A percentile compares a stretch with the other conserved stretches of the same genome.
Evolutionary conservation across 441 rosid genomes (phyloP).

Genomic region (Populus hybrid): DNA sequence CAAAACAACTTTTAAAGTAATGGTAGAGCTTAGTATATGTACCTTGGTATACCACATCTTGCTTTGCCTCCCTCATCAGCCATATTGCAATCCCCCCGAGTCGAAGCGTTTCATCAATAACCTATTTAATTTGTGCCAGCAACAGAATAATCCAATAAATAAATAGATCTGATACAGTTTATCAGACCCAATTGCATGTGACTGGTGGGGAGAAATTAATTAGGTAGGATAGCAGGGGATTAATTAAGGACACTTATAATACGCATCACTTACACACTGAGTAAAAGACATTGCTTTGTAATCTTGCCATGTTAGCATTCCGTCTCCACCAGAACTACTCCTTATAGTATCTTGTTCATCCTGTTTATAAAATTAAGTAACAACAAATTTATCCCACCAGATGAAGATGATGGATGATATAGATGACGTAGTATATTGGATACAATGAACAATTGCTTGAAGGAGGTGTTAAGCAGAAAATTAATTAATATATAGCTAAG

Average conservation of each 20-base stretch:
- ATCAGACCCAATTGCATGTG: no score
- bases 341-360: slow-evolving; percentile 54
- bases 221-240: background rate
- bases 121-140: slow-evolving; percentile 30
- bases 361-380: slow-evolving; percentile 30
- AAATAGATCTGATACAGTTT: no score
- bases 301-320: slow-evolving; percentile 62
- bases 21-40: background rate
- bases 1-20: no score
- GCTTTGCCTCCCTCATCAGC: slow-evolving; percentile 82
- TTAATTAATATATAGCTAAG: no score
- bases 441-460: background rate
- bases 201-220: no score
- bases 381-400: background rate
- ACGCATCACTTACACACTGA: slow-evolving; percentile 55
- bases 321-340: slow-evolving; percentile 9
- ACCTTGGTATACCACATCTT: slow-evolving; percentile 71
- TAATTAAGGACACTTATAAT: no score
- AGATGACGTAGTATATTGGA: background rate
- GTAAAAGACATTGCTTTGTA: slow-evolving; percentile 81
- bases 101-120: slow-evolving; percentile 79
- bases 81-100: slow-evolving; percentile 85
- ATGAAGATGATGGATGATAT: no score
- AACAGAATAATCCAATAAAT: no score
- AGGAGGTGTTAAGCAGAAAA: background rate